These are phyloP conservation scores for Arthrobotrys sphaeroides DNA, from an alignment of 2,329 filamentous ascomycete genomes.

Conservation along the genomic window DNA sequence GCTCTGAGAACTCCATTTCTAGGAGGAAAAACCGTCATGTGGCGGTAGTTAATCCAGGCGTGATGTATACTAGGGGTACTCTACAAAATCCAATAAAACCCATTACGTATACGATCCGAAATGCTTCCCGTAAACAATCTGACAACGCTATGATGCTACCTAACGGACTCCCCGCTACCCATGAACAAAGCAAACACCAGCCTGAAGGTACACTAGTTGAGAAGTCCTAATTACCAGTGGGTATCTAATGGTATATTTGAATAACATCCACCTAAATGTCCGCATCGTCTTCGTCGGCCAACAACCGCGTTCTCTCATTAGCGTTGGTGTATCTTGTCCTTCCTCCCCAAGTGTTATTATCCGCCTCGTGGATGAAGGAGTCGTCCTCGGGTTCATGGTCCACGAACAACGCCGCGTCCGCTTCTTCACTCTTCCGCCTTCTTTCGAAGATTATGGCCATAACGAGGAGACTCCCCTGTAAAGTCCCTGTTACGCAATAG, in stretches of 20 bases:
- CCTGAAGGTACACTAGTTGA: neutral
- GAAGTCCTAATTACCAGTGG: neutral
- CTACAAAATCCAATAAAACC: neutral
- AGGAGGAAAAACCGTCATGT: neutral
- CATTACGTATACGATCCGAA: neutral
- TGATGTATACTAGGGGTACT: neutral
- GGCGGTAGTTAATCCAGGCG: neutral
- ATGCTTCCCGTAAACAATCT: neutral
- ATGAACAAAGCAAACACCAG: neutral
- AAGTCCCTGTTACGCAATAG: slow-evolving; percentile 81
- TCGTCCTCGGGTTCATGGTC: slow-evolving; percentile 32
- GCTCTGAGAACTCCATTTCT: too few relatives aligned
- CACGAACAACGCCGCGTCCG: slow-evolving; percentile 37
- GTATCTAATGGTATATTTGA: slow-evolving; percentile 2
- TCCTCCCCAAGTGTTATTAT: slow-evolving; percentile 17
- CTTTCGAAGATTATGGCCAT: slow-evolving; percentile 82
- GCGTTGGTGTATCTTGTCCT: slow-evolving; percentile 11
- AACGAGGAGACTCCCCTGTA: slow-evolving; percentile 81
- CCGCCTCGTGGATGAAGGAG: slow-evolving; percentile 39
- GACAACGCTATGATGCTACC: neutral
- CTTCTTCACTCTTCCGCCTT: slow-evolving; percentile 57
- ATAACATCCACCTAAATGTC: slow-evolving; percentile 4
- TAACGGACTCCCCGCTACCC: neutral
- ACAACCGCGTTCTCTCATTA: slow-evolving; percentile 38
- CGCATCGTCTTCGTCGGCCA: slow-evolving; percentile 35